Evolutionary conservation across 1,284 basidiomycete genomes (phyloP), one percentile per base, ranked within the genome.

Genomic region (Cronartium ribicola): DNA sequence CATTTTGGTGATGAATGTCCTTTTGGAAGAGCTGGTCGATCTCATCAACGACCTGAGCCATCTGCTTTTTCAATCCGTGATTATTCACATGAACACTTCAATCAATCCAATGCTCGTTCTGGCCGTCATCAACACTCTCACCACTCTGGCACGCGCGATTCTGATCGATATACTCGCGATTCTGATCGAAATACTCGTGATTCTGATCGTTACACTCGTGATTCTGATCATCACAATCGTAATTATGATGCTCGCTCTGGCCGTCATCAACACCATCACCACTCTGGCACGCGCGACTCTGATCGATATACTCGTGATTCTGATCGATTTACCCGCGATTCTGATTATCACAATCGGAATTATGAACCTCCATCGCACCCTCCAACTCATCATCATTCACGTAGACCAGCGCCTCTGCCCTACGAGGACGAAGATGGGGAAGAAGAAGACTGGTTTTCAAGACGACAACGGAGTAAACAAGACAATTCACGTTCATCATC

Each of bases 1-100:
- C 70, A 72, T 59, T 72, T 72, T 37, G 70, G 70, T 40, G 70
- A 72, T 40, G 63, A 72, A 43, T 72, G 70, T 59, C 70, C 63
- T 4, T 66, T 72, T 46, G 61, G 63, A 6, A 41, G 70, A 57
- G 39, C 44, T 14, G 43, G 37, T 66, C 63, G 36, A 17, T 29
- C 1, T 29, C 29, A 29, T 29, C 8, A 43, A 4, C 55, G 59
- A 61, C 59, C 70, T 39, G 70, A 72, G 48, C 70, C 70, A 8
- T 72, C 70, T 44, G 63, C 63, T 2, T 72, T 72, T 72, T 66
- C 63, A 4, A 46, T n/a, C 39, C 63, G 61, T n/a, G 43, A 60
- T 46, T 36, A 51, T 29, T 13, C 22, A 20, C 37, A 29, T 44
- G 43, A 44, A n/a, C 57, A 69, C 20, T 20, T 36, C 5, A 14